phyloP scores from a whole-genome alignment of 228 moss, liverwort and hornwort genomes.

The Sphagnum fallax region DNA sequence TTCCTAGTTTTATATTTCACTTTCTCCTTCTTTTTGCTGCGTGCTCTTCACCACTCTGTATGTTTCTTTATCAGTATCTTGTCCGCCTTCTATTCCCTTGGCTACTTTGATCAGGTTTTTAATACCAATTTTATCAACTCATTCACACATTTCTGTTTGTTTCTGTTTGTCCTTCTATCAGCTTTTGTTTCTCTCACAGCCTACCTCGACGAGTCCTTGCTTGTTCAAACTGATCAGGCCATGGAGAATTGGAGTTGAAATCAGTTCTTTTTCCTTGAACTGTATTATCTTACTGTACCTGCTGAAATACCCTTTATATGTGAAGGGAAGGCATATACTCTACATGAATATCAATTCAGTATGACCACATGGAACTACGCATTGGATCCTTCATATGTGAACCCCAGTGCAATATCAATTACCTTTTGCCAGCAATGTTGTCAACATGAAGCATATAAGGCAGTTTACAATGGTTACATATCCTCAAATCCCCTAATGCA shows the following conservation, averaged over 20 bases:
- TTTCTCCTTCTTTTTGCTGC: conserved; percentile 2
- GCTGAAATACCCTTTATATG: too few relatives aligned
- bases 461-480: too few relatives aligned
- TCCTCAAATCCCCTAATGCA: too few relatives aligned
- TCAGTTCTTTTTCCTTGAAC: too few relatives aligned
- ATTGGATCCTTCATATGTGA: too few relatives aligned
- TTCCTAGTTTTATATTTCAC: conserved; percentile 4
- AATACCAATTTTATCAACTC: background rate
- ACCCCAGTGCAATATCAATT: too few relatives aligned
- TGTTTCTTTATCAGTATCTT: conserved; percentile 1
- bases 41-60: background rate
- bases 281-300: too few relatives aligned
- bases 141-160: conserved; percentile 3
- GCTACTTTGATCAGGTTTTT: conserved; percentile 4
- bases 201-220: conserved; percentile 4
- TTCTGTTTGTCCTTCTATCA: conserved; percentile 5
- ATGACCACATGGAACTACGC: too few relatives aligned
- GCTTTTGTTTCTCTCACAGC: conserved; percentile 3
- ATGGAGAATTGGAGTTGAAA: background rate
- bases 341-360: too few relatives aligned
- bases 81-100: background rate
- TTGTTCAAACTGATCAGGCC: background rate
- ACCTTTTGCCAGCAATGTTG: too few relatives aligned
- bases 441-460: too few relatives aligned
- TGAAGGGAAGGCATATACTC: too few relatives aligned